phyloP scores from a whole-genome alignment of 2,329 filamentous ascomycete species.

The Fusarium sp. region DNA sequence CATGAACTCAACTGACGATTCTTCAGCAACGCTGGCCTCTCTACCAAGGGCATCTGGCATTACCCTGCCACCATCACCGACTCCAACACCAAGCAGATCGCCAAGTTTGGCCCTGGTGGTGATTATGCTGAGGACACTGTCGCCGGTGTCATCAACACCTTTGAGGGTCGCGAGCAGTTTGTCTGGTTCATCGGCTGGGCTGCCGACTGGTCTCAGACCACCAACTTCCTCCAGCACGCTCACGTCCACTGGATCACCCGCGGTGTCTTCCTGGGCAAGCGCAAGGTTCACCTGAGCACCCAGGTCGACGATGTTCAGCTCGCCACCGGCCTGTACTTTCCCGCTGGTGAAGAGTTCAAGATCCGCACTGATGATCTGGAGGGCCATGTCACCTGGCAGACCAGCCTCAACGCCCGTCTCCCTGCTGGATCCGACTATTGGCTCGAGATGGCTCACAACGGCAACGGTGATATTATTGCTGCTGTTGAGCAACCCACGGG shows the following conservation, averaged over 20 bases:
- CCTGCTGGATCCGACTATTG: constrained; percentile 26
- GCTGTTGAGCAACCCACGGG: neutral
- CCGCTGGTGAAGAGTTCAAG: constrained; percentile 27
- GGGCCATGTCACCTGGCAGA: constrained; percentile 29
- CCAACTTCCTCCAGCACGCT: constrained; percentile 27
- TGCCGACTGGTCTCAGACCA: constrained; percentile 29
- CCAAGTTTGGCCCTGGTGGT: constrained; percentile 26
- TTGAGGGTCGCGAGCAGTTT: constrained; percentile 31
- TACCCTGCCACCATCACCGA: constrained; percentile 26
- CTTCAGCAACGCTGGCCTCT: constrained; percentile 16
- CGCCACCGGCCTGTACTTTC: constrained; percentile 25
- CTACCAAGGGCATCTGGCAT: constrained; percentile 31
- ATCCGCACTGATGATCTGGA: constrained; percentile 24
- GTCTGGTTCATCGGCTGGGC: constrained; percentile 37
- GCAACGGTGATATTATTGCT: constrained; percentile 31
- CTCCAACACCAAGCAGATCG: constrained; percentile 18
- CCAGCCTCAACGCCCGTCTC: constrained; percentile 23
- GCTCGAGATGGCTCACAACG: constrained; percentile 32
- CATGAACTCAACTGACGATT: neutral
- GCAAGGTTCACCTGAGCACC: constrained; percentile 26
- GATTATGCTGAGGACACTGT: constrained; percentile 23
- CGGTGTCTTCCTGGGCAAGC: constrained; percentile 33
- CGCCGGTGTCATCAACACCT: constrained; percentile 31
- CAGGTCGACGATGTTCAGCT: constrained; percentile 34
- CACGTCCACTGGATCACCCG: constrained; percentile 37